Conservation (phyloP, 163 green algal species). For the Scenedesmus sp. region DNA sequence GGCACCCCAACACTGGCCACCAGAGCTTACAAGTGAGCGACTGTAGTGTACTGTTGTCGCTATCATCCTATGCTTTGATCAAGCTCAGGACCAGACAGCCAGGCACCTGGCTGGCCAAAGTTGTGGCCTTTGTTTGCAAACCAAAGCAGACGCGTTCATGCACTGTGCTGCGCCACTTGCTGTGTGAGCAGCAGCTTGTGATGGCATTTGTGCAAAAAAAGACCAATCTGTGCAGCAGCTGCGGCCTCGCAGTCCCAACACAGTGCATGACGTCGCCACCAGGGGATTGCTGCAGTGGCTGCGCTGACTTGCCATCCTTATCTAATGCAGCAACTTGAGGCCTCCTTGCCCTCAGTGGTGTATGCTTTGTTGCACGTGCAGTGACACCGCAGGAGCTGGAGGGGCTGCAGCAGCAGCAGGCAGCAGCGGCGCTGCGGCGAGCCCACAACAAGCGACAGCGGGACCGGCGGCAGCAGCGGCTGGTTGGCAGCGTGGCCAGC, state of each 20-base stretch:
- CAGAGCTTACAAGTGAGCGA: slow-evolving; percentile 20
- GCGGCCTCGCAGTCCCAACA: no score
- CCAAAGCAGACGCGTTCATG: no score
- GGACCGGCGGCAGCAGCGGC: slow-evolving; percentile 14
- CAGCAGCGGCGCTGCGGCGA: neutral
- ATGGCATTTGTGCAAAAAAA: no score
- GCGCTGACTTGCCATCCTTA: neutral
- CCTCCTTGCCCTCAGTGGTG: no score
- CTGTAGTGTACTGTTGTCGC: neutral
- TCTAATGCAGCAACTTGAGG: neutral
- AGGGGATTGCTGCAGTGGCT: no score
- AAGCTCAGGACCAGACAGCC: no score
- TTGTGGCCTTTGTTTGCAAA: no score
- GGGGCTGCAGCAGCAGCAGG: slow-evolving; percentile 25
- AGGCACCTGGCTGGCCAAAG: no score
- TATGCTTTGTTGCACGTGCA: neutral
- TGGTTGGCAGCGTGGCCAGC: neutral
- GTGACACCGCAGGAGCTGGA: slow-evolving; percentile 9
- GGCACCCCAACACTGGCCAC: slow-evolving; percentile 11
- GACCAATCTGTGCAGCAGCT: no score
- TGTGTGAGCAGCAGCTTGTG: no score
- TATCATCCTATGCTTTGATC: neutral
- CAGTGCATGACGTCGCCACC: no score
- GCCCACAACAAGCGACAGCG: slow-evolving; percentile 37
- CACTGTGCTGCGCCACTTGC: no score